Evolutionary conservation across 768 basidiomycete genomes (phyloP).

Genomic region (Lyophyllum atratum): DNA sequence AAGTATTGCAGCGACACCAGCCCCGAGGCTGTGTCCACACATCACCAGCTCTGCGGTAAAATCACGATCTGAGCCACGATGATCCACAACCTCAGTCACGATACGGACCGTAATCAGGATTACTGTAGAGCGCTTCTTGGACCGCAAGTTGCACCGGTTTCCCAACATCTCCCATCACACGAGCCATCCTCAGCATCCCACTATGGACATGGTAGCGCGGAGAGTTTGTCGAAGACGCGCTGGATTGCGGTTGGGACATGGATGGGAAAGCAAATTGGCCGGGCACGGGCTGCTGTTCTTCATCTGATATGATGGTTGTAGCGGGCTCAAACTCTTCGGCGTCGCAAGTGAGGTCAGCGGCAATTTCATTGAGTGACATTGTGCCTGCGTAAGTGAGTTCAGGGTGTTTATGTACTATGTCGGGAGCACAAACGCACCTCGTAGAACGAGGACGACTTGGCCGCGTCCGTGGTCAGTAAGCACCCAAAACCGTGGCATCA

Average conservation of each 20-base stretch:
- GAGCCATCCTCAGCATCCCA: conserved; percentile 80
- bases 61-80: background rate
- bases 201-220: conserved; percentile 67
- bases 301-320: conserved; percentile 31
- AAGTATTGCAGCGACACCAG: conserved; percentile 76
- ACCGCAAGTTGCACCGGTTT: conserved; percentile 80
- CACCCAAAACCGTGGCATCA: conserved; percentile 87
- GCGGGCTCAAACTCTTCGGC: conserved; percentile 66
- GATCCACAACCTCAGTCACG: background rate
- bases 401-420: background rate
- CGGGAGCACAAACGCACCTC: conserved; percentile 41
- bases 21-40: conserved; percentile 84
- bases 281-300: conserved; percentile 34
- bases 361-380: conserved; percentile 86
- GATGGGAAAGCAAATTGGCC: conserved; percentile 40
- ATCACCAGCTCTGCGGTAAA: conserved; percentile 60
- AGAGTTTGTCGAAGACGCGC: conserved; percentile 21
- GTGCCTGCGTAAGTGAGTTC: conserved; percentile 48
- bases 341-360: conserved; percentile 84
- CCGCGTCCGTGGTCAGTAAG: conserved; percentile 75
- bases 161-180: conserved; percentile 74
- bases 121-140: conserved; percentile 63
- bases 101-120: conserved; percentile 70
- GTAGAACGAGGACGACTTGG: conserved; percentile 75
- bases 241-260: conserved; percentile 19